These are phyloP conservation scores for Viola pubescens DNA, from an alignment of 441 rosid genomes.

Conservation along the genomic window DNA sequence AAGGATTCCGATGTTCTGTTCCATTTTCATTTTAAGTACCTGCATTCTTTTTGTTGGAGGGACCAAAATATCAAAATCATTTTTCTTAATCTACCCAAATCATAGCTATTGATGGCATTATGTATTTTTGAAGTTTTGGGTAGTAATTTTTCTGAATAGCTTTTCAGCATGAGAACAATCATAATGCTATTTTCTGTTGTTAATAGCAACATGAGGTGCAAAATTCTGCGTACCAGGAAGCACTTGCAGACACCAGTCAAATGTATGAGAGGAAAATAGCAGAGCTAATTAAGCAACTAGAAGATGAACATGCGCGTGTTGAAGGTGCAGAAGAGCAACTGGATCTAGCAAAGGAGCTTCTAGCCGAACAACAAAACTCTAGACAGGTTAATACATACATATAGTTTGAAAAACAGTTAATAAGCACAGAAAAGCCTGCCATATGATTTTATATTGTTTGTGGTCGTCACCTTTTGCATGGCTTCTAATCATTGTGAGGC, in stretches of 20 bases:
- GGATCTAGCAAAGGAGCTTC: slow-evolving; percentile 36
- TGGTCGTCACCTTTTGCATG: too few species aligned
- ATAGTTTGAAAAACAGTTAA: too few species aligned
- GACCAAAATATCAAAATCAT: background rate
- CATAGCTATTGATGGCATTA: too few species aligned
- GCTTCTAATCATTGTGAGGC: too few species aligned
- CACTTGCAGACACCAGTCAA: slow-evolving; percentile 61
- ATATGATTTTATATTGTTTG: too few species aligned
- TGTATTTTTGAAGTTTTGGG: background rate
- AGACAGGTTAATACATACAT: slow-evolving; percentile 36
- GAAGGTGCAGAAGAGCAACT: slow-evolving; percentile 50
- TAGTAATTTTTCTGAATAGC: background rate
- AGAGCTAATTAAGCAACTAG: slow-evolving; percentile 52
- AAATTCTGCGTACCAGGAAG: slow-evolving; percentile 53
- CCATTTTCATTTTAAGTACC: background rate
- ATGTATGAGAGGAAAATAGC: slow-evolving; percentile 60
- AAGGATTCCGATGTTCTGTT: background rate
- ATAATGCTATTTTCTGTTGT: slow-evolving; percentile 17
- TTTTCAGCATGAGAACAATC: background rate
- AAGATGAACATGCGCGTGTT: slow-evolving; percentile 39
- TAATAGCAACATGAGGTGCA: slow-evolving; percentile 53
- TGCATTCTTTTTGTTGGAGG: background rate
- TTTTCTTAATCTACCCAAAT: too few species aligned
- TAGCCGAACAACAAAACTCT: slow-evolving; percentile 43
- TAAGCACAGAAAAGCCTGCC: too few species aligned